These are phyloP conservation scores for Apiotrichum brassicae DNA, from an alignment of 1,284 basidiomycete genomes.

Conservation along the genomic window DNA sequence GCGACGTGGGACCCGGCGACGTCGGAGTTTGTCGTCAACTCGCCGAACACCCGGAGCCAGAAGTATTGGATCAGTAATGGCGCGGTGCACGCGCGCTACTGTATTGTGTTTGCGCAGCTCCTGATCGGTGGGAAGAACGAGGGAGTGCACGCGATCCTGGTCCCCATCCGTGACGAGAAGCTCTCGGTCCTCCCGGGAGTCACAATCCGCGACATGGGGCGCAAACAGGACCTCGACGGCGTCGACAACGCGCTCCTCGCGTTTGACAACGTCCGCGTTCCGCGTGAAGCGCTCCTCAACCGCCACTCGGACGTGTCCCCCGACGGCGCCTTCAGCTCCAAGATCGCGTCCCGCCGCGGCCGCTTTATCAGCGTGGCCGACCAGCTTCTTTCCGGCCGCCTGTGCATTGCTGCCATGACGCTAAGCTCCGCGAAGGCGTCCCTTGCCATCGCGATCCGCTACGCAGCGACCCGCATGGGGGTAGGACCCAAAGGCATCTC, in stretches of 20 bases:
- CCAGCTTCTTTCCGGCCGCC: conserved; percentile 15
- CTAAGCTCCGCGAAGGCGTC: conserved; percentile 7
- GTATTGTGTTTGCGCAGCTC: conserved; percentile 14
- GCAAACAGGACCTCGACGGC: conserved; percentile 12
- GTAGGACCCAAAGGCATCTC: conserved; percentile 9
- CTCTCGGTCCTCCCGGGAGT: conserved; percentile 8
- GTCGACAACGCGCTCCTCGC: conserved; percentile 15
- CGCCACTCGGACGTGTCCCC: conserved; percentile 10
- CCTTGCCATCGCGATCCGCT: conserved; percentile 9
- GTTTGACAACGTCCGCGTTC: conserved; percentile 10
- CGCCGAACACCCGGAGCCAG: conserved; percentile 3
- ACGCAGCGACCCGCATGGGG: conserved; percentile 8
- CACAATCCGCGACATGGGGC: conserved; percentile 14
- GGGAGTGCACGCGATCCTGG: conserved; percentile 12
- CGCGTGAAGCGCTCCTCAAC: conserved; percentile 10
- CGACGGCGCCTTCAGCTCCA: conserved; percentile 6
- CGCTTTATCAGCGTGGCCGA: conserved; percentile 15
- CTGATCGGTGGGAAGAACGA: conserved; percentile 4
- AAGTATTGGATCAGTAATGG: conserved; percentile 17
- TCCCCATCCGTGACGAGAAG: conserved; percentile 11
- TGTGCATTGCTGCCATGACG: conserved; percentile 13
- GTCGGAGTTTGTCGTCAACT: conserved; percentile 11
- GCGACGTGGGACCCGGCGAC: conserved; percentile 5
- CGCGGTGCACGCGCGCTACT: conserved; percentile 9
- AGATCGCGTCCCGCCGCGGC: conserved; percentile 9